Base-by-base conservation (phyloP, 1,284 basidiomycete species). In the Tetrapyrgos nigripes region DNA sequence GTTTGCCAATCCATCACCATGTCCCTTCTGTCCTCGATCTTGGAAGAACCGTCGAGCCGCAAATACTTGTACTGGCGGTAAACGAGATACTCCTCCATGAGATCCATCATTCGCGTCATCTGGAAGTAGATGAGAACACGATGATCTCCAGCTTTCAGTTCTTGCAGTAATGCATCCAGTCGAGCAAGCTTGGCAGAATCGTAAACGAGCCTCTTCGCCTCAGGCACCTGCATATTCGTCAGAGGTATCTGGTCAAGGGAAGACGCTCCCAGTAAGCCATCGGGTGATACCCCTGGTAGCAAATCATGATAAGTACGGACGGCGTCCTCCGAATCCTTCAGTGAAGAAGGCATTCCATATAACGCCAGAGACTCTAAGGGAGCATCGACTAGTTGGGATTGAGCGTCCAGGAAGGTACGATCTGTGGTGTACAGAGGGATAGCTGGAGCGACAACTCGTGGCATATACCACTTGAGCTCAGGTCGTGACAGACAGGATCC, bases 1-100 rank as follows among this genome's bases (percentile, higher is more conserved):
- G 96, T 97, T 76, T 99, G 97, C 97, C 97, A 99, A 73, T 97
- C 95, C 67, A 96, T 96, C 37, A 99, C 97, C 97, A 99, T 98
- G 76, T 99, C 97, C 62, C 97, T 86, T 68, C 97, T 85, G 71
- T 99, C 97, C 66, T 97, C 96, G 57, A 99, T 86, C 69, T 97
- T 96, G 26, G 95, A 97, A 1, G 92, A 92, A 50, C 97, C 97
- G 76, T 99, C 97, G 47, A 99, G 80, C 40, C 97, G 88, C 28
- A 99, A 79, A 73, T 99, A 99, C 77, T 98, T 98, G 84, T 97
- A 97, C 75, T 98, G 97, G 6, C 97, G 88, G 78, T 94, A 98
- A 66, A 98, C 96, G 57, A 99, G 82, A 74, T 98, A 99, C 73
- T 99, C 97, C 74, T 99, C 97, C 88, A 99, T 97, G 60, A 99